A percentile compares a stretch with the other conserved stretches of the same genome.
These are phyloP conservation scores for Pseudonitzschia delicatissima DNA, from an alignment of 108 stramenopile genomes.

Conservation along the genomic window DNA sequence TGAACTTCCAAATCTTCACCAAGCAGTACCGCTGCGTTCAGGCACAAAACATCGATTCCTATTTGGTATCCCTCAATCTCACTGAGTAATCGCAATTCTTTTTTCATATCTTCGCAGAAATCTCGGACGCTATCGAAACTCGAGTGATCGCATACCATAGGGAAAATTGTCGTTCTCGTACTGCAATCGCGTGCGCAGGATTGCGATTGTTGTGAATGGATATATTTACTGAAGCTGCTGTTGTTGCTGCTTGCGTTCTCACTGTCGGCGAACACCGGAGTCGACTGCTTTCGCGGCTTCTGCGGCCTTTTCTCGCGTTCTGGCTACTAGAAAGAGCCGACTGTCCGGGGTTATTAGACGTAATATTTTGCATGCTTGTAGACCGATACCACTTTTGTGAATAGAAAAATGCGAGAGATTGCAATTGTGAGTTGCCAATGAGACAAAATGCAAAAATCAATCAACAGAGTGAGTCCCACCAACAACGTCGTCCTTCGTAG, in stretches of 20 bases:
- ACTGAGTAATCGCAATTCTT: constrained; percentile 12
- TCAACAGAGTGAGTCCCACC: too few species aligned
- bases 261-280: background rate
- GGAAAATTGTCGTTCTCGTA: constrained; percentile 15
- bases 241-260: background rate
- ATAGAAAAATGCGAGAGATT: background rate
- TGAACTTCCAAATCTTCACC: constrained; percentile 21
- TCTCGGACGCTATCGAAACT: constrained; percentile 22
- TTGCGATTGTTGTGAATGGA: too few species aligned
- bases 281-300: constrained; percentile 2
- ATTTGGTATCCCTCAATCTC: background rate
- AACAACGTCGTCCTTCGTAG: too few species aligned
- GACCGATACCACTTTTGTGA: constrained; percentile 33
- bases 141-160: constrained; percentile 43
- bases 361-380: constrained; percentile 38
- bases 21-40: constrained; percentile 57
- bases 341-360: constrained; percentile 22
- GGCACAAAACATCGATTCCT: constrained; percentile 57
- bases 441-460: too few species aligned
- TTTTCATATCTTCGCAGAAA: constrained; percentile 18
- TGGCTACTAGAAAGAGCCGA: constrained; percentile 31
- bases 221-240: background rate
- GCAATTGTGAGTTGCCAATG: background rate
- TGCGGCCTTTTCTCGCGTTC: constrained; percentile 30
- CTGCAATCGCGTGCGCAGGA: too few species aligned